Evolutionary conservation across 768 basidiomycete species (phyloP), one percentile per base, ranked within the genome.

Genomic region (Trametes punicea): DNA sequence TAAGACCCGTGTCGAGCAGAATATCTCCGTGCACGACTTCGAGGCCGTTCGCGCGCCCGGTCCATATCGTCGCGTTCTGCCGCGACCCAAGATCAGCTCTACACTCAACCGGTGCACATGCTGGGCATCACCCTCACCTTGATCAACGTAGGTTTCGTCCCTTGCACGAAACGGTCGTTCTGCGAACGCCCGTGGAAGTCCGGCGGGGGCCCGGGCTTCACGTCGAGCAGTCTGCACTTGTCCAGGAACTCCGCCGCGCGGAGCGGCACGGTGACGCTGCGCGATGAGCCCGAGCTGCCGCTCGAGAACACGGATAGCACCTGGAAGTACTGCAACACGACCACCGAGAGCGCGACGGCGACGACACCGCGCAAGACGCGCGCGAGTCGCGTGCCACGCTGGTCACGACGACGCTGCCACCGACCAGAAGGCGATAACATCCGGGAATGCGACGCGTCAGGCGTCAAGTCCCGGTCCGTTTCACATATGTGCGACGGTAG

Each of bases 31-130:
- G 69, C 34, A 90, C 50, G 25, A 92, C 76, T 56, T 87, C 75
- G 1, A 82, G 81, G 0, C 91, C 91, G 39, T 87, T 82, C 25
- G 82, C 66, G 21, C 70, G 67, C 7, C 91, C 90, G 1, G 91
- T 94, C 93, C 93, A 95, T 59, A 96, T 79, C 26, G 76, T 89
- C 23, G 85, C 92, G 60, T 92, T 88, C 67, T 65, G 31, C 3
- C 10, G 21, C 31, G 41, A 6, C 20, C 20, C 3, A 25, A 20
- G 20, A 23, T 36, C 27, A 7, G 15, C 3, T n/a, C 13, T 53
- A 9, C 3, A 15, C 25, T 4, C 4, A n/a, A 2, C 8, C 5
- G 4, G 15, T 25, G 9, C 6, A 42, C 10, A 15, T 31, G 8
- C 3, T 10, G 27, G 7, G n/a, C 16, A 20, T n/a, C 27, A 27